Evolutionary conservation across 768 basidiomycete species (phyloP).

Genomic region (Amanita brunnescens): DNA sequence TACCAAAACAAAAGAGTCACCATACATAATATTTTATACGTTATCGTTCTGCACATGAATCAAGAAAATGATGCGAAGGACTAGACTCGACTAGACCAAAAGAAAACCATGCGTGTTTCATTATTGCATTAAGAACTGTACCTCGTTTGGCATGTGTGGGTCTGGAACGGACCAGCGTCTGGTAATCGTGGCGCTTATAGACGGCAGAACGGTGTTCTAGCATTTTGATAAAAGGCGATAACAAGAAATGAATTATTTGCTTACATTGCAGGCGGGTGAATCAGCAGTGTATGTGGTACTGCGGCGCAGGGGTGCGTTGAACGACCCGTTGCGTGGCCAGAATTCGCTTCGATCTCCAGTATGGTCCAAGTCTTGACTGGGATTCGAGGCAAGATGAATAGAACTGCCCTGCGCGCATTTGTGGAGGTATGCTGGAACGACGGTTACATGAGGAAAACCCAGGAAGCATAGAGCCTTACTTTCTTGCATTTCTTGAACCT

Average conservation of each 20-base stretch:
- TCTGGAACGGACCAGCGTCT: constrained; percentile 7
- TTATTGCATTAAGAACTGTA: constrained; percentile 5
- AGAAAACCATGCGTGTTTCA: not conserved
- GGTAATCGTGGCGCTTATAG: constrained; percentile 5
- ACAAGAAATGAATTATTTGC: not conserved
- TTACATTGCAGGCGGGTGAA: constrained; percentile 5
- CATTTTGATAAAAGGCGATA: not conserved
- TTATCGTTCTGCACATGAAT: not conserved
- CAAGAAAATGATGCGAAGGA: not conserved
- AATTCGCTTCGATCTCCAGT: not conserved
- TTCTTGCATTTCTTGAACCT: not conserved
- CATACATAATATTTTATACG: constrained; percentile 2
- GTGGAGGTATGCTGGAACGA: not conserved
- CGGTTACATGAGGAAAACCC: not conserved
- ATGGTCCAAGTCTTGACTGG: not conserved
- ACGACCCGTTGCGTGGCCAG: constrained; percentile 1
- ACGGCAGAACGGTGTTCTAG: constrained; percentile 1
- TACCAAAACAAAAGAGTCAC: not conserved
- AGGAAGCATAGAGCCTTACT: not conserved
- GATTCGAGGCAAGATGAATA: not conserved
- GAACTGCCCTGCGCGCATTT: not conserved
- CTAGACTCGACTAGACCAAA: not conserved
- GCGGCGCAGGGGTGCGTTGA: not conserved
- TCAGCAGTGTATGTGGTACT: not conserved
- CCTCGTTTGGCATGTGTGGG: not conserved